phyloP scores from a whole-genome alignment of 768 basidiomycete genomes.

The Pleurotus sapidus region DNA sequence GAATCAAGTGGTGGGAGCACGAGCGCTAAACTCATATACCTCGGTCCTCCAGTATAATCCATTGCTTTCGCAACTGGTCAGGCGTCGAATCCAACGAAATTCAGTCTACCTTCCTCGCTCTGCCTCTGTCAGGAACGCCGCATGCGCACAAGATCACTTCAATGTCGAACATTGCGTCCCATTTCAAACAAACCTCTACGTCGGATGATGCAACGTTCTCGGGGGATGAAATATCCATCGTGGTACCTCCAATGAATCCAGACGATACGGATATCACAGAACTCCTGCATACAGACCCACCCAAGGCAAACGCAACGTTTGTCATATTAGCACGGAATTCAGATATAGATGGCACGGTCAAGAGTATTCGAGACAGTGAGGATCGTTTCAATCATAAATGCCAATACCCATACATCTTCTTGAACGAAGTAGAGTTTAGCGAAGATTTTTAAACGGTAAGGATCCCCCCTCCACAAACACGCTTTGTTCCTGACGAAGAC shows the following conservation, averaged over 20 bases:
- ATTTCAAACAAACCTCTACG: background rate
- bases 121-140: too few relatives aligned
- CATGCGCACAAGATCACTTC: background rate
- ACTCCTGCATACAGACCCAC: background rate
- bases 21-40: too few relatives aligned
- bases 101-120: too few relatives aligned
- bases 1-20: too few relatives aligned
- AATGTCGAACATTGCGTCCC: constrained; percentile 1
- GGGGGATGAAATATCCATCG: background rate
- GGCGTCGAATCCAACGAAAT: too few relatives aligned
- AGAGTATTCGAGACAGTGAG: constrained; percentile 74
- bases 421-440: constrained; percentile 80
- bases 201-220: background rate
- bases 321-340: constrained; percentile 63
- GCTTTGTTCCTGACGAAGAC: background rate
- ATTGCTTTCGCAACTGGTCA: too few relatives aligned
- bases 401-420: constrained; percentile 80
- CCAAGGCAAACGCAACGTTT: constrained; percentile 37
- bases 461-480: background rate
- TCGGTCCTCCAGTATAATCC: too few relatives aligned
- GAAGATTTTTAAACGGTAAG: constrained; percentile 69
- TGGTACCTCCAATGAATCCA: background rate
- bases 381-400: constrained; percentile 78
- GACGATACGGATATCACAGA: background rate
- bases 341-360: constrained; percentile 60